Base-by-base conservation (phyloP, 2,329 filamentous ascomycete species). In the Neofusicoccum laricinum region DNA sequence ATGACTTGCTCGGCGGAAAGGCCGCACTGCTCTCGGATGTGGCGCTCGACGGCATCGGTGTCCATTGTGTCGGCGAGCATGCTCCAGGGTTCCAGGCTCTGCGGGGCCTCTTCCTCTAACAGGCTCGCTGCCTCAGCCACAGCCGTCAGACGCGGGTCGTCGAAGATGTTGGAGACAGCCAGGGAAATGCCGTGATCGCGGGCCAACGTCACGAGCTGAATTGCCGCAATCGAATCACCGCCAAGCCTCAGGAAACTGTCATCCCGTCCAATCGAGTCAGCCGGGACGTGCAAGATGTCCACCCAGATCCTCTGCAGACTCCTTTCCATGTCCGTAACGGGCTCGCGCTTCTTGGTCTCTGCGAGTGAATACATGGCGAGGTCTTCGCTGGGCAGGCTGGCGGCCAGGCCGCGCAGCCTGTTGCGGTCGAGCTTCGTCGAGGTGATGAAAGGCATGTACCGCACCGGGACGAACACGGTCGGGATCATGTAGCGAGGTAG, bases 181-280 rank as follows among this genome's bases (percentile, higher is more conserved):
- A 72, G 45, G 1, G 49, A 17, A 30, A 70, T 57, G 8, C 64
- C 61, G 12, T 38, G 19, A 1, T n/a, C 53, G 17, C 34, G 36
- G 25, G 38, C 36, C 12, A 38, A 36, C 12, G 17, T 12, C 12
- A 43, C 53, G 7, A 58, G 40, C 14, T 30, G 21, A 21, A 59
- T 59, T 12, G 40, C 41, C 8, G 25, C 11, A 19, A 55, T 41
- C 11, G 78, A 79, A 63, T 79, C 78, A 38, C 78, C 78, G 46
- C 78, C 78, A 2, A 78, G 68, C 0, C 71, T 70, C 57, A 79
- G 77, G 69, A 80, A 80, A 63, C 69, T 76, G 43, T 78, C 77
- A 53, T 77, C 74, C 2, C 69, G 68, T 4, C 71, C 73, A 40
- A 80, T 72, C 11, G 17, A 21, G 4, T 21, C 36, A 3, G 34